Base-by-base conservation (phyloP, 768 basidiomycete species). In the Tremella yokohamensis region DNA sequence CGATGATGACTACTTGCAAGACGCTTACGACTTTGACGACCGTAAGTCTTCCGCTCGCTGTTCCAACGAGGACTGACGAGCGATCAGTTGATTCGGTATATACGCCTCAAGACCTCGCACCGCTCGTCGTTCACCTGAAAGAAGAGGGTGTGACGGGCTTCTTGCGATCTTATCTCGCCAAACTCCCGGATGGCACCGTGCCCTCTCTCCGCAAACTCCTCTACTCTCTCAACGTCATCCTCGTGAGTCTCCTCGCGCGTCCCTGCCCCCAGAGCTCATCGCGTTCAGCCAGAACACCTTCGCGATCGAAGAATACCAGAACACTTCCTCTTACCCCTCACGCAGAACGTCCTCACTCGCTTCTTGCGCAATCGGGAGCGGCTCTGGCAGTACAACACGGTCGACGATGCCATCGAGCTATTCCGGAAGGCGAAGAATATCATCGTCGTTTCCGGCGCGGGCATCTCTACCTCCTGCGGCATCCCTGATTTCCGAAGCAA, bases 401-500 rank as follows among this genome's bases (percentile, higher is more conserved):
- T 76, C 4, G 61, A 71, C 9, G 74, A 78, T 45, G 77, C 73
- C 25, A 52, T 79, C 53, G 38, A 50, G 3, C 65, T 78, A 6
- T 58, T 79, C 18, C 57, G 61, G 2, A 57, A 22, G 6, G 65
- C 71, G 6, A 70, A 71, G 55, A 76, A 70, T 13, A 76, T 79
- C 37, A 69, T 79, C 22, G 58, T 71, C 2, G 61, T 76, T 4
- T 64, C 72, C 11, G 72, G 74, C 12, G 71, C 76, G 22, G 69
- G 73, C 22, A 65, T 76, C 16, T 71, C 71, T 3, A 75, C 73
- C 54, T 54, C 74, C 64, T 68, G 82, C 84, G 26, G 85, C 87
- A 53, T 97, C 89, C 76, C 83, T 2, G 79, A 78, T 53, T 79
- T 79, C 44, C 65, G 72, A 34, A 66, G 65, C 7, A 44, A 61